phyloP scores from a whole-genome alignment of 192 early-diverging fungal species.

The Podila epigama region DNA sequence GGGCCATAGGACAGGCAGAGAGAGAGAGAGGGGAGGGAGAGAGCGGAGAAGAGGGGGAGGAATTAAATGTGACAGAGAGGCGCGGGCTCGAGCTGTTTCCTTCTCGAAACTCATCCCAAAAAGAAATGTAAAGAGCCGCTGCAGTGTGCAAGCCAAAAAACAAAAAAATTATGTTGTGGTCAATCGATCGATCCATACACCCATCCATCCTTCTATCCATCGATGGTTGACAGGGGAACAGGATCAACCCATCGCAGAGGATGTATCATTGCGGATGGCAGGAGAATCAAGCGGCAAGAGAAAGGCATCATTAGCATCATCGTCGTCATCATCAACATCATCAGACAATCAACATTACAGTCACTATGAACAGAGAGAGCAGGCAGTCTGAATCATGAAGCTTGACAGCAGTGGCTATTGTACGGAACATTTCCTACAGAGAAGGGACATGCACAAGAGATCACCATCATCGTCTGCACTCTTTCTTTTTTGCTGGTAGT shows the following conservation, averaged over 20 bases:
- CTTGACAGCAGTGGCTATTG: background rate
- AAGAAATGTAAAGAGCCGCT: background rate
- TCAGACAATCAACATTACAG: background rate
- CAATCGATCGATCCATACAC: background rate
- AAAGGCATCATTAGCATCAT: background rate
- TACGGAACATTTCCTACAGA: background rate
- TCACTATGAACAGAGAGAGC: background rate
- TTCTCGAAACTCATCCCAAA: constrained; percentile 4
- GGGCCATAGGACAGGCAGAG: no score
- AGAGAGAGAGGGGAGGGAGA: no score
- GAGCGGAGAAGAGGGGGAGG: no score
- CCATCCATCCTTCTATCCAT: constrained; percentile 4
- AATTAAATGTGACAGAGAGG: no score
- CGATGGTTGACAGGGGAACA: no score
- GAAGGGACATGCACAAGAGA: background rate
- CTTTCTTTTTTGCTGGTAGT: background rate
- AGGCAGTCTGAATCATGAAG: background rate
- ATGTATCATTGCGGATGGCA: no score
- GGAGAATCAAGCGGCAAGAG: no score
- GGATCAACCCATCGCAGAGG: no score
- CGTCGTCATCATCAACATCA: background rate
- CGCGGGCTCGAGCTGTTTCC: no score
- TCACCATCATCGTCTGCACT: constrained; percentile 4
- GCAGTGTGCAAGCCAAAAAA: background rate
- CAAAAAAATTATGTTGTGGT: no score